phyloP scores from a whole-genome alignment of 768 basidiomycete species.

The Boletus rufocinnamomeus region DNA sequence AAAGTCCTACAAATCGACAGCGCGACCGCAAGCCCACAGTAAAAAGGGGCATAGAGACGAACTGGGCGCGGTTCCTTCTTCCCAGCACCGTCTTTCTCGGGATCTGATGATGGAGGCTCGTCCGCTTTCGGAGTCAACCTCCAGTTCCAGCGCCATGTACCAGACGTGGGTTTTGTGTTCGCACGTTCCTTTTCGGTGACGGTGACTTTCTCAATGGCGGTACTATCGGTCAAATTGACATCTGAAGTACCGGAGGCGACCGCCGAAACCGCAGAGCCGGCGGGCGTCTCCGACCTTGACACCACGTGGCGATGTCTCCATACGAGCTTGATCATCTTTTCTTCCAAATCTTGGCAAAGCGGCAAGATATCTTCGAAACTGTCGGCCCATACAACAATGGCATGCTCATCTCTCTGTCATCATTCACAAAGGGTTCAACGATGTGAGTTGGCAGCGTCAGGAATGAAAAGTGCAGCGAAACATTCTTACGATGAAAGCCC shows the following conservation, averaged over 20 bases:
- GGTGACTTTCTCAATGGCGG: conserved; percentile 19
- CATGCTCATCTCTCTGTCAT: conserved; percentile 73
- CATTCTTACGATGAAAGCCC: conserved; percentile 75
- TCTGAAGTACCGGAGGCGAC: conserved; percentile 54
- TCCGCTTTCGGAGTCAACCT: conserved; percentile 34
- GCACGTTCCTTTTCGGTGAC: conserved; percentile 23
- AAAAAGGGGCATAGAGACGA: conserved; percentile 72
- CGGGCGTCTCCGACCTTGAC: conserved; percentile 21
- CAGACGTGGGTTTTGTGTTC: neutral
- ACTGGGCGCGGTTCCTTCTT: conserved; percentile 43
- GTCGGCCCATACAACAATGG: conserved; percentile 84
- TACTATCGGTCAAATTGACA: conserved; percentile 52
- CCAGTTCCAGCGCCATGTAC: conserved; percentile 47
- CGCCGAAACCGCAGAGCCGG: conserved; percentile 34
- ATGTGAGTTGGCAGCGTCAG: neutral
- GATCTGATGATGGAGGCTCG: conserved; percentile 20
- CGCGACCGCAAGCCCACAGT: conserved; percentile 65
- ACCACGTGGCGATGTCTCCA: conserved; percentile 53
- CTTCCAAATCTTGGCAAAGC: conserved; percentile 66
- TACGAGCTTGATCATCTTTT: conserved; percentile 78
- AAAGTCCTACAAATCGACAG: conserved; percentile 58
- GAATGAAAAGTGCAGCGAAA: neutral
- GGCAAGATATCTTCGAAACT: conserved; percentile 77
- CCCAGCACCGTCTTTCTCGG: conserved; percentile 55
- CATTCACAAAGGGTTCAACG: neutral